phyloP scores from a whole-genome alignment of 257 asterid species.

The Nicotiana noctiflora region DNA sequence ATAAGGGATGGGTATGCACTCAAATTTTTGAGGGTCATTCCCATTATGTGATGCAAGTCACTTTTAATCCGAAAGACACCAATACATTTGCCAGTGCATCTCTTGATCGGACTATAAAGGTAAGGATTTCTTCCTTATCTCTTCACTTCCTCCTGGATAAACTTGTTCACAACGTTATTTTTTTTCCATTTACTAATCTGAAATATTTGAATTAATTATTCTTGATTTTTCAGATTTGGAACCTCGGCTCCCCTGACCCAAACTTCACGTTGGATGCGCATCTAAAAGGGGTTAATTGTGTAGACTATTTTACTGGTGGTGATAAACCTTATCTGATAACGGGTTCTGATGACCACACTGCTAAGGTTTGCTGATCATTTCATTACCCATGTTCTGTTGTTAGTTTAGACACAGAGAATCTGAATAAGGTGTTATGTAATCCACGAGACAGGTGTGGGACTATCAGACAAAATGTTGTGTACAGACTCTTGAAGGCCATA shows the following conservation, averaged over 20 bases:
- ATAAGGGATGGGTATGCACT: slow-evolving; percentile 93
- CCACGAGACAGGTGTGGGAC: slow-evolving; percentile 82
- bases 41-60: slow-evolving; percentile 99
- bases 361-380: slow-evolving; percentile 54
- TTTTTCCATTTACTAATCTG: neutral
- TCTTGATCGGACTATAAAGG: slow-evolving; percentile 96
- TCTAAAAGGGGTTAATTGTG: slow-evolving; percentile 93
- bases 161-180: neutral
- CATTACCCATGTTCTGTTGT: slow-evolving; percentile 16
- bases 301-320: slow-evolving; percentile 95
- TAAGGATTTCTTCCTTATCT: slow-evolving; percentile 7
- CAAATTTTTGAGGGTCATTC: slow-evolving; percentile 99
- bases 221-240: slow-evolving; percentile 71
- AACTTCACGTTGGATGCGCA: slow-evolving; percentile 98
- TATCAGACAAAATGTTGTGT: slow-evolving; percentile 98
- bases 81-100: slow-evolving; percentile 99
- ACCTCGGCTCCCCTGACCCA: slow-evolving; percentile 98
- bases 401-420: slow-evolving; percentile 4
- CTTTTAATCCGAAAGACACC: slow-evolving; percentile 96
- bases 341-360: slow-evolving; percentile 99
- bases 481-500: slow-evolving; percentile 96
- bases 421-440: slow-evolving; percentile 9
- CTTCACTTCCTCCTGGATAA: neutral
- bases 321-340: slow-evolving; percentile 91
- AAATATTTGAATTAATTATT: slow-evolving; percentile 1